Conservation (phyloP, 345 rosid genomes). For the Ricinus communis region DNA sequence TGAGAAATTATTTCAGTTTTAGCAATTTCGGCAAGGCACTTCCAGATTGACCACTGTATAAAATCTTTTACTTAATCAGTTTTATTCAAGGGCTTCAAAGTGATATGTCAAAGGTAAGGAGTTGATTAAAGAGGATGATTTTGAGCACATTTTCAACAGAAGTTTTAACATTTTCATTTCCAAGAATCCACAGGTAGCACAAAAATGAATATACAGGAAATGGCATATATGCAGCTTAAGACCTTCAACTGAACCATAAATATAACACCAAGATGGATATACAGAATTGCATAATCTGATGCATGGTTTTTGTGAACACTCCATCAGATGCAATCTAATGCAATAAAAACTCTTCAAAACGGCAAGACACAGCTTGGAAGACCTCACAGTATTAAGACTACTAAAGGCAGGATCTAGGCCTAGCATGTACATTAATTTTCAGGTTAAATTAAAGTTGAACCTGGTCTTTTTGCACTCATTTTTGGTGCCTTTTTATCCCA, state of each 20-base stretch:
- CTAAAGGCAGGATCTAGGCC: background rate
- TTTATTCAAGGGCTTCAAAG: background rate
- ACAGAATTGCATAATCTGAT: background rate
- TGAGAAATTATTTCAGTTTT: background rate
- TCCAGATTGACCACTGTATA: background rate
- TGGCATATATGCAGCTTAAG: background rate
- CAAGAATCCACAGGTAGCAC: background rate
- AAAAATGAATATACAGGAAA: background rate
- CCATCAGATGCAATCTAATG: background rate
- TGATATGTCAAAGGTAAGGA: background rate
- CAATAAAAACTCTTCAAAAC: background rate
- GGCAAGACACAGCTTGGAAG: background rate
- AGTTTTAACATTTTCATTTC: too few relatives aligned
- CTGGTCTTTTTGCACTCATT: background rate
- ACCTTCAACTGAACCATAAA: background rate
- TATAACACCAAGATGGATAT: background rate
- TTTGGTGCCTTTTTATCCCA: background rate
- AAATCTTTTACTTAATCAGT: background rate
- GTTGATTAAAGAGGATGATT: background rate
- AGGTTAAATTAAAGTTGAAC: constrained; percentile 19
- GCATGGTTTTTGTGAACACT: background rate
- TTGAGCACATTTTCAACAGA: background rate
- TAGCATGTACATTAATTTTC: constrained; percentile 1
- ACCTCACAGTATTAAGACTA: background rate
- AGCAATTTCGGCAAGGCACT: background rate